Percentiles rank a stretch among this genome's conserved stretches.
Evolutionary conservation across 1,284 basidiomycete genomes (phyloP).

Genomic region (Athelia psychrophila): DNA sequence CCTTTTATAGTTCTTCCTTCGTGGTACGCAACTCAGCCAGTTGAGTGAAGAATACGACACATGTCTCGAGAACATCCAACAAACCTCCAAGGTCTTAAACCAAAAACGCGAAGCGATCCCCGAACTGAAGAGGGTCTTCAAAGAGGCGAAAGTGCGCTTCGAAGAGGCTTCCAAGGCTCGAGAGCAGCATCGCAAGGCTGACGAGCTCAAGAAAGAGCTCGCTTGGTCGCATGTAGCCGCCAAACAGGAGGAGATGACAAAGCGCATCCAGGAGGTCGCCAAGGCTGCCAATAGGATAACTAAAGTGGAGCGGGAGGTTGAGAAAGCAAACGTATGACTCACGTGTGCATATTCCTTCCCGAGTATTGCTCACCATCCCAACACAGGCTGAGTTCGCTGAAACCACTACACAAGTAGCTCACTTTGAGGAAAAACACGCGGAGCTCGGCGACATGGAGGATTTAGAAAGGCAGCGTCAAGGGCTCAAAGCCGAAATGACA

Average conservation of each 20-base stretch:
- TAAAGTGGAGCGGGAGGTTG: constrained; percentile 46
- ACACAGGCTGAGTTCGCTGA: constrained; percentile 35
- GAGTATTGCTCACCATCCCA: constrained; percentile 4
- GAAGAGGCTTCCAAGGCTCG: constrained; percentile 73
- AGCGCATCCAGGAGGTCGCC: constrained; percentile 49
- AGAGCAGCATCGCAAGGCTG: constrained; percentile 65
- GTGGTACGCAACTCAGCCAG: constrained; percentile 89
- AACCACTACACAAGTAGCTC: constrained; percentile 44
- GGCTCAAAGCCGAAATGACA: constrained; percentile 43
- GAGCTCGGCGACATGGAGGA: constrained; percentile 53
- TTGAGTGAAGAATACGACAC: constrained; percentile 85
- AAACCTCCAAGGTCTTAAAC: constrained; percentile 59
- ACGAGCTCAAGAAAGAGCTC: constrained; percentile 75
- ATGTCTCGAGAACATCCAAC: constrained; percentile 70
- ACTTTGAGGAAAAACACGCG: constrained; percentile 43
- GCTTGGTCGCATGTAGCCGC: constrained; percentile 87
- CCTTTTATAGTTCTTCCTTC: constrained; percentile 81
- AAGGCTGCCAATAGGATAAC: constrained; percentile 44
- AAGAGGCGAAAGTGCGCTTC: constrained; percentile 62
- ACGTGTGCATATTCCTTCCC: neutral
- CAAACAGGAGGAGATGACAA: constrained; percentile 64
- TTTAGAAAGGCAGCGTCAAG: constrained; percentile 41
- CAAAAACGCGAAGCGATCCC: constrained; percentile 74
- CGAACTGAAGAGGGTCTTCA: constrained; percentile 61
- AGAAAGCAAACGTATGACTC: constrained; percentile 45